phyloP scores from a whole-genome alignment of 2,329 filamentous ascomycete species.

The Penicillium sp. region DNA sequence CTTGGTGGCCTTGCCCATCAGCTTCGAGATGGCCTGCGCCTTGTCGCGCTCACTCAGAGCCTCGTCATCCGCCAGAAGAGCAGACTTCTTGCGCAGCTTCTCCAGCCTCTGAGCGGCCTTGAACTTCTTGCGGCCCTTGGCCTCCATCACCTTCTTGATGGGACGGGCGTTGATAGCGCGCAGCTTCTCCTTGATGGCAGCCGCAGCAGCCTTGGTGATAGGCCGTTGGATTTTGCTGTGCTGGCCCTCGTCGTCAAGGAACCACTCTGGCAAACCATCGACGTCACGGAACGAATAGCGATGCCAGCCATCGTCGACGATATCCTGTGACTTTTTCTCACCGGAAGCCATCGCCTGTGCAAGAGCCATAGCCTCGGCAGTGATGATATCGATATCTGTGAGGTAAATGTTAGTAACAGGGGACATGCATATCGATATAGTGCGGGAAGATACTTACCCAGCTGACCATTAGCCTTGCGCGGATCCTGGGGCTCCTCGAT shows the following conservation, averaged over 20 bases:
- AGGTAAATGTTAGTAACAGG: conserved; percentile 29
- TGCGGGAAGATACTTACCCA: conserved; percentile 45
- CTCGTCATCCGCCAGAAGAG: conserved; percentile 84
- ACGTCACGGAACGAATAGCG: conserved; percentile 88
- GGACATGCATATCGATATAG: conserved; percentile 26
- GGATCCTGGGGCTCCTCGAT: conserved; percentile 45
- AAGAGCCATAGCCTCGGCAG: conserved; percentile 98
- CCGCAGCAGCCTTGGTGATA: conserved; percentile 87
- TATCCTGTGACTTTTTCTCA: conserved; percentile 76
- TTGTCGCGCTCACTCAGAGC: conserved; percentile 96
- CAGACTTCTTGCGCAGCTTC: conserved; percentile 97
- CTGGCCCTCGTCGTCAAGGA: conserved; percentile 85
- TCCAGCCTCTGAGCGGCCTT: conserved; percentile 89
- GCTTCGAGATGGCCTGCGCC: conserved; percentile 77
- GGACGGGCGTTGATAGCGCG: conserved; percentile 92
- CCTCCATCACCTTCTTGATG: conserved; percentile 98
- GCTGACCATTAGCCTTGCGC: conserved; percentile 49
- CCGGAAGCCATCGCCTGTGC: conserved; percentile 91
- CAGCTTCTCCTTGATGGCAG: conserved; percentile 92
- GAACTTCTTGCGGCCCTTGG: conserved; percentile 95
- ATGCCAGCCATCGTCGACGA: conserved; percentile 92
- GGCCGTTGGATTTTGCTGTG: conserved; percentile 87
- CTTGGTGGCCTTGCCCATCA: conserved; percentile 81
- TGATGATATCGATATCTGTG: conserved; percentile 94
- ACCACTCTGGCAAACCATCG: conserved; percentile 96